These are phyloP conservation scores for Favolaschia claudopus DNA, from an alignment of 768 basidiomycete genomes.

Conservation along the genomic window DNA sequence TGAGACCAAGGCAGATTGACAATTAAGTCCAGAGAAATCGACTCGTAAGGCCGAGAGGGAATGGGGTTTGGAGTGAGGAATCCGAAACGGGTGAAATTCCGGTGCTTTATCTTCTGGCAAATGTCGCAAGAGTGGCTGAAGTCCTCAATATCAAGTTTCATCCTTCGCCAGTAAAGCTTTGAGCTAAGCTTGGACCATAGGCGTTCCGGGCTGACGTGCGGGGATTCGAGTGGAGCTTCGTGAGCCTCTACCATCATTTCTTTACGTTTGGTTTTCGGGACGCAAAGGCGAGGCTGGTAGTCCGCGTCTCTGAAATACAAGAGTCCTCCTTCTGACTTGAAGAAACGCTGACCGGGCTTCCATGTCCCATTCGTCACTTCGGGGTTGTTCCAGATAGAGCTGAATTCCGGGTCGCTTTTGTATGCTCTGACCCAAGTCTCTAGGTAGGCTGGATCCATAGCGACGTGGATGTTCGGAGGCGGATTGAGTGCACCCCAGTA, in stretches of 20 bases:
- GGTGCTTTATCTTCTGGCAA: background rate
- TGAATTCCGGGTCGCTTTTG: background rate
- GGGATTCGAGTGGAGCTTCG: conserved; percentile 7
- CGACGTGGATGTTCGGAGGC: background rate
- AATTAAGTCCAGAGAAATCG: conserved; percentile 35
- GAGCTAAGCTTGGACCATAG: too few relatives aligned
- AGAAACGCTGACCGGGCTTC: conserved; percentile 10
- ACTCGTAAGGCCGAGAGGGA: conserved; percentile 28
- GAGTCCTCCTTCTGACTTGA: conserved; percentile 13
- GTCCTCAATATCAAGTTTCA: background rate
- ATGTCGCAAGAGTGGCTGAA: background rate
- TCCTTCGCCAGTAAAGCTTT: too few relatives aligned
- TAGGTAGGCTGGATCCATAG: background rate
- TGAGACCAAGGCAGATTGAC: conserved; percentile 30
- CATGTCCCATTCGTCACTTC: background rate
- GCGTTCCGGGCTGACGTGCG: conserved; percentile 3
- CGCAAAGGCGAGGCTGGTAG: conserved; percentile 19
- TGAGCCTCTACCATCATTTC: background rate
- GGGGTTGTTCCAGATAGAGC: background rate
- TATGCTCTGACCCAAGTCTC: background rate
- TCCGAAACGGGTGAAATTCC: background rate
- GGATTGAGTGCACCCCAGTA: background rate
- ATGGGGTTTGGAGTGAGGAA: conserved; percentile 31
- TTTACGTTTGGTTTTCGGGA: conserved; percentile 1
- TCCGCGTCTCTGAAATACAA: conserved; percentile 24